Base-by-base conservation (phyloP, 257 asterid genomes). In the Plantago major region DNA sequence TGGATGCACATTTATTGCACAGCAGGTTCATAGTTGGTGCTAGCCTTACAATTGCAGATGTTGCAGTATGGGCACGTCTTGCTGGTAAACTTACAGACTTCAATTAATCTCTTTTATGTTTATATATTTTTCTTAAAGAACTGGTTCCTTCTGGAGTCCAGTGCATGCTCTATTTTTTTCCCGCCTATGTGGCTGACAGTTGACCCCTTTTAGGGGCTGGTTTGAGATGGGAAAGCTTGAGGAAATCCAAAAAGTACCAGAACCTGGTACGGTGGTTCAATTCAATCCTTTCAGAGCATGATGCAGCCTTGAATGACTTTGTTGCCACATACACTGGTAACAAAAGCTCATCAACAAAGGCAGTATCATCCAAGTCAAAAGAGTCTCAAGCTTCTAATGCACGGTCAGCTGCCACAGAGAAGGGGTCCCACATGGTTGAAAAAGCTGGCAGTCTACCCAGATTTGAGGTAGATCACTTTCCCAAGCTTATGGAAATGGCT, bases 191-290 rank as follows among this genome's bases (percentile, higher is more conserved):
- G 18, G 14, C 16, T 30, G 5, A 3, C 37, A 2, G 5, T 30
- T 30, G 37, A 30, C 37, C 5, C 4, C 67, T 59, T 74, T 42
- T 71, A 84, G 99, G 94, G 67, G 84, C 89, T 75, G 96, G 96
- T 55, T 53, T 69, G 75, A 86, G 97, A n/a, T n/a, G n/a, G n/a
- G n/a, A n/a, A n/a, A n/a, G n/a, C n/a, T n/a, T n/a, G n/a, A n/a
- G n/a, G n/a, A 86, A 84, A 58, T 89, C 96, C 33, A 86, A 80
- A 73, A 92, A 89, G 71, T 92, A 83, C 80, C 96, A 80, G 72
- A 84, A 80, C 76, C 78, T 92, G 48, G 95, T 83, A 14, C 81
- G 97, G 17, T 92, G 97, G 99, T 92, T 83, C 83, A 89, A 86
- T 78, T 83, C 95, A 40, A 79, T 92, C 33, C 67, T 79, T 62